These are phyloP conservation scores for Mycena chlorophos DNA, from an alignment of 768 basidiomycete species.

Conservation along the genomic window DNA sequence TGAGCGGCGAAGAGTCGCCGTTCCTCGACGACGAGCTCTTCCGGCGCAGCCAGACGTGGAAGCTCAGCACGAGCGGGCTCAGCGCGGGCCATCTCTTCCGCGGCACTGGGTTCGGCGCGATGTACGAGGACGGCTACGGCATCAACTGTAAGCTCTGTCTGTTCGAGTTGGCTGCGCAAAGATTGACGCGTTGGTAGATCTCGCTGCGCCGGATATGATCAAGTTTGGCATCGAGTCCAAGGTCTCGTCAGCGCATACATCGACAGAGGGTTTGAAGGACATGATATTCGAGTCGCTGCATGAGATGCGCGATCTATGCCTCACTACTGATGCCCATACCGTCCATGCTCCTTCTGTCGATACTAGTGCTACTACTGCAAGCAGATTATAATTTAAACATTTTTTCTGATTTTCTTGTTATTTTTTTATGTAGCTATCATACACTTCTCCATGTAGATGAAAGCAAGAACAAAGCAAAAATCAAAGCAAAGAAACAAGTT, in stretches of 20 bases:
- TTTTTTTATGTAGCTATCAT: slow-evolving; percentile 7
- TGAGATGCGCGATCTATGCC: slow-evolving; percentile 67
- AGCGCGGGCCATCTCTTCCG: slow-evolving; percentile 84
- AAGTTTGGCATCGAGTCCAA: slow-evolving; percentile 97
- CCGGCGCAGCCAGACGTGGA: slow-evolving; percentile 76
- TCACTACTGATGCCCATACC: slow-evolving; percentile 25
- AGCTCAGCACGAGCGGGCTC: slow-evolving; percentile 85
- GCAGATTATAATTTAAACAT: slow-evolving; percentile 34
- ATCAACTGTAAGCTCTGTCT: slow-evolving; percentile 72
- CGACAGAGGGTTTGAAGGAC: slow-evolving; percentile 66
- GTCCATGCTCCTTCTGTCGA: slow-evolving; percentile 13
- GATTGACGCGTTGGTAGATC: slow-evolving; percentile 50
- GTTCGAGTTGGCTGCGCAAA: not conserved
- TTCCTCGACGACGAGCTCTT: slow-evolving; percentile 82
- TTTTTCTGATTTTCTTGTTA: slow-evolving; percentile 13
- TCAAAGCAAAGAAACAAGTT: not conserved
- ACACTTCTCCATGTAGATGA: slow-evolving; percentile 13
- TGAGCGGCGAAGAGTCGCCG: slow-evolving; percentile 53
- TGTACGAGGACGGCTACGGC: slow-evolving; percentile 86
- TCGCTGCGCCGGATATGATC: slow-evolving; percentile 73
- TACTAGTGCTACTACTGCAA: slow-evolving; percentile 2
- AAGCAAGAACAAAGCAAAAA: slow-evolving; percentile 1
- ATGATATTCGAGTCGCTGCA: slow-evolving; percentile 60
- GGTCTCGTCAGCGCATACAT: slow-evolving; percentile 63
- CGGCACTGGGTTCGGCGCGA: slow-evolving; percentile 88